Percentiles rank a stretch among this genome's conserved stretches.
Evolutionary conservation across 1,284 basidiomycete species (phyloP).

Genomic region (Vanrija humicola): DNA sequence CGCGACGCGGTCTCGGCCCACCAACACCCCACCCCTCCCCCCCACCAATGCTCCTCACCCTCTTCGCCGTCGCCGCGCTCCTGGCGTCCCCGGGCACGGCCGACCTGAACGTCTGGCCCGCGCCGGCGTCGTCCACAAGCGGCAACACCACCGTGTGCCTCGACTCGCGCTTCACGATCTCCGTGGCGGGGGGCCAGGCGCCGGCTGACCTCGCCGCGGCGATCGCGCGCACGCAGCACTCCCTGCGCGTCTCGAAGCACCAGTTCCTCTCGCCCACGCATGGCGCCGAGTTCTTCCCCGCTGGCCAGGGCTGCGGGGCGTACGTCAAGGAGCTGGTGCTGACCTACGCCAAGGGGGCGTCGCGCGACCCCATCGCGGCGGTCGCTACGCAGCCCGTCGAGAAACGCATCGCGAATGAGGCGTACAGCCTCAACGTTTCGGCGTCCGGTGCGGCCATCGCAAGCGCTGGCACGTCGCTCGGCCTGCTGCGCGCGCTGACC

Average conservation of each 20-base stretch:
- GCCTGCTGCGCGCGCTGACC: constrained; percentile 67
- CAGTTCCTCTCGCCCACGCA: constrained; percentile 14
- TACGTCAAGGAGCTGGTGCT: constrained; percentile 1
- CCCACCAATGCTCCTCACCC: no score
- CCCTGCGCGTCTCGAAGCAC: not conserved
- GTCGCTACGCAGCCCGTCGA: constrained; percentile 2
- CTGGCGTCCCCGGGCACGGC: no score
- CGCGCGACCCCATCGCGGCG: not conserved
- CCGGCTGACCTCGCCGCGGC: not conserved
- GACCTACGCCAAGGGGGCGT: not conserved
- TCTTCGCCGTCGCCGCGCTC: no score
- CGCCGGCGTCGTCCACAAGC: no score
- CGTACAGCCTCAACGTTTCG: constrained; percentile 19
- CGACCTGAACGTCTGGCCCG: no score
- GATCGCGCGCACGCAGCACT: not conserved
- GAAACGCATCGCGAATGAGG: constrained; percentile 16
- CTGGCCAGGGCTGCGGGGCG: not conserved
- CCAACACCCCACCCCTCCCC: no score
- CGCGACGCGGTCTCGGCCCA: no score
- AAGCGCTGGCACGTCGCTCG: not conserved
- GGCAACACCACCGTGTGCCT: no score
- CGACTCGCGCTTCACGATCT: not conserved
- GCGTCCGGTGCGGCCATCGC: not conserved
- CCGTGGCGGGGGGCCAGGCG: not conserved
- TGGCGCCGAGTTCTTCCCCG: constrained; percentile 18